Evolutionary conservation across 495 filamentous ascomycete genomes (phyloP).

Genomic region (Aeminium ludgeri): DNA sequence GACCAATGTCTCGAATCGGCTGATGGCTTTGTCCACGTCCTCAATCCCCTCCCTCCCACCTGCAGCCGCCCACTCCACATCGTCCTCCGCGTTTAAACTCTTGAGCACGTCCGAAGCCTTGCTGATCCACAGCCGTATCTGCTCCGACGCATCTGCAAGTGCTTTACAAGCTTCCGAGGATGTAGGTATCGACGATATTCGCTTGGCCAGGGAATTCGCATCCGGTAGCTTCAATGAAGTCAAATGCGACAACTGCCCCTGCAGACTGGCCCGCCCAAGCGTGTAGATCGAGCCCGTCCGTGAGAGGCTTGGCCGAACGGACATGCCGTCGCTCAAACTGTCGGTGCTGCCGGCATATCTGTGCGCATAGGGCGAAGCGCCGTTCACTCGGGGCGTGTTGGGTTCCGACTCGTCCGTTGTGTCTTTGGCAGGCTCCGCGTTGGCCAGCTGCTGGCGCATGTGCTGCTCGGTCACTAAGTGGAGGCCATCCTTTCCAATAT

Average conservation of each 20-base stretch:
- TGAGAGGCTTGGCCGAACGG: conserved; percentile 31
- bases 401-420: no score
- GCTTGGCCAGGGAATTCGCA: conserved; percentile 59
- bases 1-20: conserved; percentile 69
- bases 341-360: conserved; percentile 16
- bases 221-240: conserved; percentile 74
- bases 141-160: conserved; percentile 64
- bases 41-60: conserved; percentile 77
- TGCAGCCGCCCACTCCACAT: conserved; percentile 92
- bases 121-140: conserved; percentile 81
- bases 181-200: conserved; percentile 65
- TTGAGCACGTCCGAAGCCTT: conserved; percentile 75
- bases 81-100: conserved; percentile 80
- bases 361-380: no score
- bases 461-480: no score
- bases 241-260: conserved; percentile 73
- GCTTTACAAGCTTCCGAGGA: conserved; percentile 62
- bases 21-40: conserved; percentile 75
- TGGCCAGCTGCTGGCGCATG: no score
- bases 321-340: conserved; percentile 35
- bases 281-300: conserved; percentile 73
- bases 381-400: no score
- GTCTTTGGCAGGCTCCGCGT: no score
- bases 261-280: conserved; percentile 74
- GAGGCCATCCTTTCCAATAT: no score